These are phyloP conservation scores for Diaporthe citri DNA, from an alignment of 2,329 filamentous ascomycete genomes.

Conservation along the genomic window DNA sequence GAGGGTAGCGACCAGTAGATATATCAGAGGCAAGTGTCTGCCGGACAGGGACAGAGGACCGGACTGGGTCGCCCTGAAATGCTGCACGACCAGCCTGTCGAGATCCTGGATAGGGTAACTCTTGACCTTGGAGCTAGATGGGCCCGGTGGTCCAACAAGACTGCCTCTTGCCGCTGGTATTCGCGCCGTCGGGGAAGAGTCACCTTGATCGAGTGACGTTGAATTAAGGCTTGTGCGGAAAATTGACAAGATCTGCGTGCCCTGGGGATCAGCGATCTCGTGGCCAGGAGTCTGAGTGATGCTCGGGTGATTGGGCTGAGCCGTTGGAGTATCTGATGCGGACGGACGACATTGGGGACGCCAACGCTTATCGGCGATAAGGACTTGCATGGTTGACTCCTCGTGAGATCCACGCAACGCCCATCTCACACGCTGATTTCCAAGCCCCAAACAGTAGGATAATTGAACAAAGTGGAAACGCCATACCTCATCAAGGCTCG, in stretches of 20 bases:
- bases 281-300: slow-evolving; percentile 1
- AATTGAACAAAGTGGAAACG: slow-evolving; percentile 26
- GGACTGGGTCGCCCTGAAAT: slow-evolving; percentile 62
- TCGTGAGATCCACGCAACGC: slow-evolving; percentile 5
- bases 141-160: slow-evolving; percentile 15
- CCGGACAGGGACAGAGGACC: slow-evolving; percentile 64
- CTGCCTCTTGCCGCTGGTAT: slow-evolving; percentile 36
- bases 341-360: slow-evolving; percentile 32
- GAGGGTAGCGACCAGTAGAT: slow-evolving; percentile 66
- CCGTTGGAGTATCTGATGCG: slow-evolving; percentile 37
- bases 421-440: slow-evolving; percentile 40
- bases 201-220: slow-evolving; percentile 31
- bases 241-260: slow-evolving; percentile 45
- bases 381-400: not conserved
- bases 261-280: slow-evolving; percentile 35
- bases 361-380: slow-evolving; percentile 41
- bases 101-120: slow-evolving; percentile 59
- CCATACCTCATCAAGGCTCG: slow-evolving; percentile 69
- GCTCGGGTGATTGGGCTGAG: slow-evolving; percentile 1
- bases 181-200: slow-evolving; percentile 19
- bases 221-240: slow-evolving; percentile 44
- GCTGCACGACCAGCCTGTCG: slow-evolving; percentile 59
- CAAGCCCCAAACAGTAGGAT: not conserved
- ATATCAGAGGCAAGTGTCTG: slow-evolving; percentile 66
- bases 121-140: slow-evolving; percentile 36